Evolutionary conservation across 148 eudicot species (phyloP), one percentile per base, ranked within the genome.

Genomic region (Vaccinium vitisidaea): DNA sequence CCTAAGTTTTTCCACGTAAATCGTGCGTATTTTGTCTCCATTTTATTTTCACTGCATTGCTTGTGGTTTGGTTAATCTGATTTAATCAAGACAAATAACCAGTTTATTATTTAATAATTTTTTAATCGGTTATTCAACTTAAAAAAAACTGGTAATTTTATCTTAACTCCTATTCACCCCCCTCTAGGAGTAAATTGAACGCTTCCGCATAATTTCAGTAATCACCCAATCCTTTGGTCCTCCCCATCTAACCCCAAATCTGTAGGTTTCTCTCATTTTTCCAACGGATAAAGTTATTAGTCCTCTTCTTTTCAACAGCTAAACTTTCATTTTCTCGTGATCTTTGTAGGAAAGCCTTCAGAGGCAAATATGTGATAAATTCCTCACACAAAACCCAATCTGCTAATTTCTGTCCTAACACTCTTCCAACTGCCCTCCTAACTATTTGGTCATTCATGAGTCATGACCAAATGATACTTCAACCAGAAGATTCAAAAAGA

Each of bases 321-420:
- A 18, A 48, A 49, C 75, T 81, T 65, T 81, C 84, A 50, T 69
- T 69, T 82, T 67, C 84, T 48, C 8, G n/a, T 48, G 56, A 11
- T 23, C 83, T 32, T 63, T 19, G 13, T 9, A 13, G 43, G 36
- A 81, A 12, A 53, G 25, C 46, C 80, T 21, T 12, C 32, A 46
- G 23, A 48, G n/a, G 10, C 18, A 12, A 46, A 46, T 23, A 16
- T 79, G 39, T 79, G 32, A 59, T 39, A 58, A 56, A 16, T 55
- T 67, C 23, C 69, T 36, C 69, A 12, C 19, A 6, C 83, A 80
- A 80, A 59, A 36, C 50, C 71, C 83, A 65, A 65, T 82, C 16
- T 82, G 25, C 71, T 25, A 65, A 43, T 65, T 67, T 39, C 75
- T 46, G 75, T 63, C 83, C 75, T 61, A 81, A 81, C 83, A 81